phyloP scores from a whole-genome alignment of 1,284 basidiomycete species.

The Moniliella sp. region DNA sequence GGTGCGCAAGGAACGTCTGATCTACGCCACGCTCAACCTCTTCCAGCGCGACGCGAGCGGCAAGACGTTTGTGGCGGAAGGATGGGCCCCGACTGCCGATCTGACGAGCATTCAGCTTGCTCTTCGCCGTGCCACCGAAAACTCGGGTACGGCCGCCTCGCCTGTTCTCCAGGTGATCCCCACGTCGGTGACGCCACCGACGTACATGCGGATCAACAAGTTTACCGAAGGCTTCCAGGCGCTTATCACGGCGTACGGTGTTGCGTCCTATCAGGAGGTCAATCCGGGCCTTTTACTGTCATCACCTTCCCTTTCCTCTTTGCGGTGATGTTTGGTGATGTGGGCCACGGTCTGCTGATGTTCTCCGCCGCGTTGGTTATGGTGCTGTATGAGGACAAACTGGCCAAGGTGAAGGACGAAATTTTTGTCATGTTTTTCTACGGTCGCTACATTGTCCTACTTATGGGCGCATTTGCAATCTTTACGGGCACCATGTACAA shows the following conservation, averaged over 20 bases:
- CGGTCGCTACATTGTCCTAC: slow-evolving; percentile 87
- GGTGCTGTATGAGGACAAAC: slow-evolving; percentile 62
- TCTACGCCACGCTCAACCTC: slow-evolving; percentile 40
- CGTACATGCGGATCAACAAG: slow-evolving; percentile 81
- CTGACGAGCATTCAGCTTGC: slow-evolving; percentile 68
- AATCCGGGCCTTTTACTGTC: slow-evolving; percentile 88
- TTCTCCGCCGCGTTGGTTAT: slow-evolving; percentile 55
- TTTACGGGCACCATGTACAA: slow-evolving; percentile 97
- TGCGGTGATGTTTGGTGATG: slow-evolving; percentile 98
- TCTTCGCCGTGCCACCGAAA: slow-evolving; percentile 77
- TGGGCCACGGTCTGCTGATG: slow-evolving; percentile 79
- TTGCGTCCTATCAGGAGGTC: slow-evolving; percentile 83
- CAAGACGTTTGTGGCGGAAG: slow-evolving; percentile 88
- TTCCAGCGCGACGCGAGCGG: slow-evolving; percentile 80
- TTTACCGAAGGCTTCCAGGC: slow-evolving; percentile 93
- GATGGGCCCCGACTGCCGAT: slow-evolving; percentile 85
- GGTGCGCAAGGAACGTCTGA: slow-evolving; percentile 79
- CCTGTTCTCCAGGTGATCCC: slow-evolving; percentile 76
- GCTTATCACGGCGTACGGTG: slow-evolving; percentile 92
- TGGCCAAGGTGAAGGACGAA: slow-evolving; percentile 60
- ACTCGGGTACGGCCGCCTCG: slow-evolving; percentile 71
- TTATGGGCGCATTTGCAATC: slow-evolving; percentile 79
- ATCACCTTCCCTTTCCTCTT: slow-evolving; percentile 96
- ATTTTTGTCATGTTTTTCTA: slow-evolving; percentile 79
- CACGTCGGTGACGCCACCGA: slow-evolving; percentile 78